Base-by-base conservation (phyloP, 2,329 filamentous ascomycete species). In the Cylindrodendrum hubeiense region DNA sequence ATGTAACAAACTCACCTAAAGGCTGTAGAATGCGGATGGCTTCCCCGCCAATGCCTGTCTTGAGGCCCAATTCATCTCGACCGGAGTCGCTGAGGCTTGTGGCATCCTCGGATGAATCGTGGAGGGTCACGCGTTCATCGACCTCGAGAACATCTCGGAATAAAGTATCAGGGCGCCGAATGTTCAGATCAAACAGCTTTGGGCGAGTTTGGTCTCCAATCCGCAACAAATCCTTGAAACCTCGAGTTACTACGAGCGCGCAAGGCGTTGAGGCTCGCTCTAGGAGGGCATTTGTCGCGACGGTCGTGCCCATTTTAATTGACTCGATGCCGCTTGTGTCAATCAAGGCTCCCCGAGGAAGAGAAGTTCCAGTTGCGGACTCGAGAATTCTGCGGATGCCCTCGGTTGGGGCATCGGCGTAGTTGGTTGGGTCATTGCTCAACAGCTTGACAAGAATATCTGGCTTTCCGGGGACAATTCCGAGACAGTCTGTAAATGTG, bases 121-220 rank as follows among this genome's bases (percentile, higher is more conserved):
- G 93, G 13, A 97, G 81, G 0, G 94, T 97, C 4, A 97, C 93
- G 41, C 95, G 85, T 84, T 97, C 94, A 66, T 95, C 91, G 50
- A 97, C 86, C 81, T 97, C 94, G n/a, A 97, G 84, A 0, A 97
- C 50, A 84, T 86, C 75, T 93, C 89, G 77, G 97, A 97, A 13
- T 97, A 83, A 10, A 96, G 92, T 71, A 95, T 93, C 47, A 0
- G 94, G 94, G 76, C 95, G 94, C 71, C 87, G 85, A 71, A 97
- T 97, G n/a, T 92, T 92, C 47, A 97, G 83, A 76, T 97, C 94
- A 74, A 97, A 97, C 71, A 98, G 96, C 76, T 91, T 91, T 15
- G 94, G 94, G 44, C 94, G 86, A n/a, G 91, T 93, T 82, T 97
- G 94, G 78, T 97, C 97, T 13, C 94, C 94, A 76, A 97, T 97